These are phyloP conservation scores for Cladophialophora bantiana DNA, from an alignment of 2,329 filamentous ascomycete genomes.

Conservation along the genomic window DNA sequence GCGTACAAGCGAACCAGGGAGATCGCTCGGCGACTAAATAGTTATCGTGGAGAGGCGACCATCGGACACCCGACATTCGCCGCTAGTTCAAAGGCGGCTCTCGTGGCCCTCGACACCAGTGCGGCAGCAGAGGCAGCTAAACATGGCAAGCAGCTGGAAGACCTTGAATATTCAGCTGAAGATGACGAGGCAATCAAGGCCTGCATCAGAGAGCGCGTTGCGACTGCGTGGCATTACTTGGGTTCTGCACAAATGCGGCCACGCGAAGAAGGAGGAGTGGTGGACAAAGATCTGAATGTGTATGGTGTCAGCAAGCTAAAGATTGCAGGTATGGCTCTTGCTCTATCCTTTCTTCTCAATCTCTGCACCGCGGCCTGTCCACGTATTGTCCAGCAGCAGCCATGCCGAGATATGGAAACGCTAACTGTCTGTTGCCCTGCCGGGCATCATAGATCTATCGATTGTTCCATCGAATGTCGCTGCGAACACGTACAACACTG, in stretches of 20 bases:
- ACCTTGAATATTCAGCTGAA: slow-evolving; percentile 53
- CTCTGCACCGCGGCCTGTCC: neutral
- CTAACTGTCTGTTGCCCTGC: neutral
- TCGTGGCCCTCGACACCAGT: slow-evolving; percentile 7
- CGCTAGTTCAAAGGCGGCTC: slow-evolving; percentile 54
- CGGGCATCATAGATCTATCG: slow-evolving; percentile 3
- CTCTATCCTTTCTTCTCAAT: neutral
- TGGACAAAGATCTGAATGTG: slow-evolving; percentile 52
- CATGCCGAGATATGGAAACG: neutral
- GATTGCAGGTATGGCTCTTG: slow-evolving; percentile 39
- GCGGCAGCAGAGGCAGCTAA: slow-evolving; percentile 13
- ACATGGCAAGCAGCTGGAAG: neutral
- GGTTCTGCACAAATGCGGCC: slow-evolving; percentile 55
- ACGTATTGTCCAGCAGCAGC: neutral
- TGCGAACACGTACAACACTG: slow-evolving; percentile 56
- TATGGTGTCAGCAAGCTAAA: slow-evolving; percentile 53
- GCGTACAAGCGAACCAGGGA: slow-evolving; percentile 70
- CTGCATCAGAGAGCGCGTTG: slow-evolving; percentile 21
- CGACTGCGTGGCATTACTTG: slow-evolving; percentile 31
- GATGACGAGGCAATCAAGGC: slow-evolving; percentile 57
- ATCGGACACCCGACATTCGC: slow-evolving; percentile 49
- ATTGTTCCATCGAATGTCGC: slow-evolving; percentile 46
- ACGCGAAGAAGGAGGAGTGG: slow-evolving; percentile 51
- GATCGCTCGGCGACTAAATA: slow-evolving; percentile 62
- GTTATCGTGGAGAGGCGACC: slow-evolving; percentile 54